These are phyloP conservation scores for Stereocaulon alpinum DNA, from an alignment of 495 filamentous ascomycete species.

Conservation along the genomic window DNA sequence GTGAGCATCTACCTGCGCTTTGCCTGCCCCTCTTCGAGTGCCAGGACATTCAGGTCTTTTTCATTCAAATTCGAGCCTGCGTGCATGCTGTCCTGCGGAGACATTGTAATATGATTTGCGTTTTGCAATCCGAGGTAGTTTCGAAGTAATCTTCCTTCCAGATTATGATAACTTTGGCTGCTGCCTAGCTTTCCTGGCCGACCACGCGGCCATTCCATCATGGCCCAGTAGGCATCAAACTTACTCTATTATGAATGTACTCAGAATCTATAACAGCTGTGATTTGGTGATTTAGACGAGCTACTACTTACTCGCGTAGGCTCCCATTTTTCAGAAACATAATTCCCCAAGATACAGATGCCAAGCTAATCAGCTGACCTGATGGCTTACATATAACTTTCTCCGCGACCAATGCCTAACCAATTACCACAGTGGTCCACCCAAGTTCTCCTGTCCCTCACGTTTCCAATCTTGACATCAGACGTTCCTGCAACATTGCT, in stretches of 20 bases:
- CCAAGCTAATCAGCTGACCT: not conserved
- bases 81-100: not conserved
- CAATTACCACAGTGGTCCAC: too few species aligned
- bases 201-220: not conserved
- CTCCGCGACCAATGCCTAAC: too few species aligned
- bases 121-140: not conserved
- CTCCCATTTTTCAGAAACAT: not conserved
- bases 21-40: not conserved
- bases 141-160: not conserved
- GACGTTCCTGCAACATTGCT: not conserved
- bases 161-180: not conserved
- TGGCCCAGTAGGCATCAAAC: not conserved
- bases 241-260: not conserved
- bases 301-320: not conserved
- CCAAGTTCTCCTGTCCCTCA: not conserved
- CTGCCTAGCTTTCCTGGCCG: not conserved
- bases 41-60: too few species aligned
- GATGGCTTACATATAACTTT: too few species aligned
- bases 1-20: not conserved
- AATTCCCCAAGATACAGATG: not conserved
- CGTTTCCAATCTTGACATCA: not conserved
- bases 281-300: not conserved
- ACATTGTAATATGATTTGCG: not conserved
- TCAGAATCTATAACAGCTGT: not conserved
- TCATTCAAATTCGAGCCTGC: not conserved